Base-by-base conservation (phyloP, 495 filamentous ascomycete genomes). In the Terfezia claveryi region DNA sequence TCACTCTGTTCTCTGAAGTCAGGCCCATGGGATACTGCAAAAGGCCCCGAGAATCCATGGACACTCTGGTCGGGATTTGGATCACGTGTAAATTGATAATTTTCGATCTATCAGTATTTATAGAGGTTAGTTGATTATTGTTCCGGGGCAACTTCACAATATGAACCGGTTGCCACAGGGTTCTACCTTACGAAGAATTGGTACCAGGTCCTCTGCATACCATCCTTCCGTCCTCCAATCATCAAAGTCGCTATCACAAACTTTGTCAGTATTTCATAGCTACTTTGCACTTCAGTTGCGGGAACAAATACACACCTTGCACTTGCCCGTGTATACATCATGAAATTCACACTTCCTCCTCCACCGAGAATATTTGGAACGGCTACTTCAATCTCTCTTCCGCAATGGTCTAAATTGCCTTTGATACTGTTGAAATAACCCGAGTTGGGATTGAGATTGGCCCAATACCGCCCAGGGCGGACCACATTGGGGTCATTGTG, bases 311-410 rank as follows among this genome's bases (percentile, higher is more conserved):
- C 60, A 51, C 56, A 62, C 60, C 59, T 62, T 58, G 54, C 55
- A 36, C 60, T 62, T 49, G 64, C 68, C 32, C 71, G 61, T 2
- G 68, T 70, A 59, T 72, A 77, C 69, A 74, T 73, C 72, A 79
- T 74, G 54, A 76, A 74, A 60, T 81, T 82, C 32, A 78, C 74
- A 0, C 74, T 74, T 2, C 70, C 74, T 10, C 77, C 77, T 27
- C 78, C 79, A 50, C 79, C 78, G 0, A 82, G 68, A 0, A 72
- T 66, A 44, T 75, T 73, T 16, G 76, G 77, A 8, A 66, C 66
- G 0, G 73, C 70, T 9, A 82, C 71, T 8, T 4, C 4, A 14
- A 46, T 46, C 41, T 46, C 4, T 20, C 41, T 9, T 4, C 41
- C 41, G 41, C 17, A 46, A 46, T 14, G 41, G 17, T 14, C 8